Evolutionary conservation across 352 stramenopile genomes (phyloP), one percentile per base, ranked within the genome.

Genomic region (Pythium guiyangense): DNA sequence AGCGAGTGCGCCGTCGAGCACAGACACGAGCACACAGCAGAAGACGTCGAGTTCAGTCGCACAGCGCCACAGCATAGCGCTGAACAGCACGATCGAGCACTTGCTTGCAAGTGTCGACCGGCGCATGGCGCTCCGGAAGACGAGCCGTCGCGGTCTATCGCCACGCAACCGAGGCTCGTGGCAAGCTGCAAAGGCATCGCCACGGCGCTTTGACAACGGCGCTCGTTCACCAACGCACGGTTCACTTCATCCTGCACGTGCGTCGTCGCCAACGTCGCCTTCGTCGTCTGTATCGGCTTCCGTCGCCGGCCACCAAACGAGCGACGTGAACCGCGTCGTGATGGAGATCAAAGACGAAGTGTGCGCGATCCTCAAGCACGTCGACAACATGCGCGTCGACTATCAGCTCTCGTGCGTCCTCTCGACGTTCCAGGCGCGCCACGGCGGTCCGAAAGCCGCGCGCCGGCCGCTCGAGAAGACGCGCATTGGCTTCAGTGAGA

Each of bases 321-420:
- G 68, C 52, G 67, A 81, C 22, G 47, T 67, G 0, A 79, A 77
- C 50, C 70, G 67, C 6, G 62, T 84, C 17, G 66, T 90, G 0
- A 84, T 90, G 74, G 74, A 88, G 57, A 88, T 90, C 50, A 90
- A 90, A 52, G 69, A 90, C 49, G 70, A 88, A 42, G 74, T 86
- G 26, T 90, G 80, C 47, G 74, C 67, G 6, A 80, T 85, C 54
- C 62, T 90, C 48, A 65, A 82, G 27, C 55, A 77, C 18, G 59
- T 90, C 40, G 76, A 88, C 52, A 74, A 73, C 45, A 68, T 86
- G 27, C 75, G 80, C 22, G 52, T 88, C 1, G 80, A 90, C 43
- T 87, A 80, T 37, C 74, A 88, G 17, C 73, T 90, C 15, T 90
- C 80, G 22, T 73, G 62, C 8, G 46, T 90, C 17, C 43, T 90